A percentile compares a stretch with the other conserved stretches of the same genome.
Evolutionary conservation across 2,329 filamentous ascomycete species (phyloP).

Genomic region (Neofusicoccum ribis): DNA sequence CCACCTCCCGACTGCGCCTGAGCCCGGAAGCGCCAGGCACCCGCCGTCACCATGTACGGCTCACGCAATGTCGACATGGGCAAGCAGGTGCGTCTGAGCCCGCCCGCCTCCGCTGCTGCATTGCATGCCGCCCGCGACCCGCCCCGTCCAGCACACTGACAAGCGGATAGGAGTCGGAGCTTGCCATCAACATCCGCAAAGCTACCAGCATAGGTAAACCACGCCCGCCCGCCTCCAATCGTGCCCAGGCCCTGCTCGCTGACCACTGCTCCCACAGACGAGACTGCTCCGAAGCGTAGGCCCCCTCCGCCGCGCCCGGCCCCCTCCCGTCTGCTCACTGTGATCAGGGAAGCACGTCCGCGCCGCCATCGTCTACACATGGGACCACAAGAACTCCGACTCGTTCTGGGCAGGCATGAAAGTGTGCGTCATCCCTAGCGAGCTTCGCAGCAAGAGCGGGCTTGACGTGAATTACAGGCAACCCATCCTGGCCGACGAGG

Average conservation of each 20-base stretch:
- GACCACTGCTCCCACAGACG: slow-evolving; percentile 45
- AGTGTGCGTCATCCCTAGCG: slow-evolving; percentile 61
- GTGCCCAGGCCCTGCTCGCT: slow-evolving; percentile 21
- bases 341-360: slow-evolving; percentile 83
- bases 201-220: slow-evolving; percentile 60
- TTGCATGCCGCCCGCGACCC: slow-evolving; percentile 16
- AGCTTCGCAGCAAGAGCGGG: slow-evolving; percentile 4
- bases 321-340: slow-evolving; percentile 32
- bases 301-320: not conserved
- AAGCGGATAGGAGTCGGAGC: slow-evolving; percentile 60
- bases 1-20: slow-evolving; percentile 16
- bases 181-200: slow-evolving; percentile 67
- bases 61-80: slow-evolving; percentile 61
- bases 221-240: slow-evolving; percentile 18
- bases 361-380: slow-evolving; percentile 96
- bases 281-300: slow-evolving; percentile 67
- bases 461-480: slow-evolving; percentile 58
- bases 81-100: slow-evolving; percentile 49
- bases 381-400: slow-evolving; percentile 94
- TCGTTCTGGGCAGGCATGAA: slow-evolving; percentile 99
- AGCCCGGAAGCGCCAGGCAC: slow-evolving; percentile 12
- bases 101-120: too few relatives aligned
- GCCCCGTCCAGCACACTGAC: not conserved
- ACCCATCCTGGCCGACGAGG: slow-evolving; percentile 96
- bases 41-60: slow-evolving; percentile 35